These are phyloP conservation scores for Botrytis galanthina DNA, from an alignment of 2,329 filamentous ascomycete species.

Conservation along the genomic window DNA sequence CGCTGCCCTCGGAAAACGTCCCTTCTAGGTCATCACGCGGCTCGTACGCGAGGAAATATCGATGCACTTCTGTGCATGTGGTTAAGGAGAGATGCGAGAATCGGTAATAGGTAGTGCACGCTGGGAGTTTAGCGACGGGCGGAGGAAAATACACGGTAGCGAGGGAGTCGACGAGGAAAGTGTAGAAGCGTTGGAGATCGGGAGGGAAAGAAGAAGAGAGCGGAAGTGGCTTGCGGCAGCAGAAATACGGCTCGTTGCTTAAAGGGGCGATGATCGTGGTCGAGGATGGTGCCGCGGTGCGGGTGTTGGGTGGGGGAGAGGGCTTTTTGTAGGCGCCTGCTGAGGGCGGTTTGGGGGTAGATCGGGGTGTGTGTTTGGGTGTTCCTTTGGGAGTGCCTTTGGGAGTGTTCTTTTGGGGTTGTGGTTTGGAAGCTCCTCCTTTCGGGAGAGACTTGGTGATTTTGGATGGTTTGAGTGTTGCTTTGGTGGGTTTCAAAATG, in stretches of 20 bases:
- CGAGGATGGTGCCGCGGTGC: not conserved
- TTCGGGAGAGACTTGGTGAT: not conserved
- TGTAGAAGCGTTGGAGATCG: slow-evolving; percentile 2
- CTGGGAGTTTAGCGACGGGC: not conserved
- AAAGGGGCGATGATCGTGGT: not conserved
- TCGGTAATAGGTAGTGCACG: not conserved
- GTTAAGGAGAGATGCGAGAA: slow-evolving; percentile 5
- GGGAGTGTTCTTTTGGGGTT: not conserved
- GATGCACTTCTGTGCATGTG: slow-evolving; percentile 10
- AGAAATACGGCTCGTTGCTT: not conserved
- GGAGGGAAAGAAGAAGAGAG: not conserved
- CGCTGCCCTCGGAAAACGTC: not conserved
- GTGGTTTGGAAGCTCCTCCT: not conserved
- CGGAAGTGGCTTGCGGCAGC: not conserved
- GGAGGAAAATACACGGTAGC: not conserved
- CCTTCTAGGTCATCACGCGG: not conserved
- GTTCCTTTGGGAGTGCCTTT: not conserved
- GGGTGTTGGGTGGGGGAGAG: slow-evolving; percentile 1
- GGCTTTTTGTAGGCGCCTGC: slow-evolving; percentile 1
- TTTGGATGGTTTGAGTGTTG: not conserved
- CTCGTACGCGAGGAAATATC: not conserved
- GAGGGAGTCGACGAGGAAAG: slow-evolving; percentile 8
- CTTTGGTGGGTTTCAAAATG: not conserved
- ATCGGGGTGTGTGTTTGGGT: not conserved
- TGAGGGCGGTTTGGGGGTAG: not conserved